These are phyloP conservation scores for Lentinula sp. DNA, from an alignment of 768 basidiomycete species.

Conservation along the genomic window DNA sequence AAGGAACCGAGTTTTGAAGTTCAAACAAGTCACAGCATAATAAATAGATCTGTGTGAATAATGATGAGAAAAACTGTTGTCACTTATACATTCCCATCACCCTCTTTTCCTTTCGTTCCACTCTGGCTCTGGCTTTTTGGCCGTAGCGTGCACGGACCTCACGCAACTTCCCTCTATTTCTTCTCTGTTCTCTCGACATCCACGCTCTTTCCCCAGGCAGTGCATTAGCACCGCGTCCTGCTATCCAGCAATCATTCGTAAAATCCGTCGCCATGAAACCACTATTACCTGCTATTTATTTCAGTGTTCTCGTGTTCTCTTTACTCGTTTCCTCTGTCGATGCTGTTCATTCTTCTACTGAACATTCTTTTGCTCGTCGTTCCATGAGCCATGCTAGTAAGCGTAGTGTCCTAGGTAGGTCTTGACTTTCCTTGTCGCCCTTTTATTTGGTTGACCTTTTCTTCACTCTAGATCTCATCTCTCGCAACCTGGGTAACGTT, in stretches of 20 bases:
- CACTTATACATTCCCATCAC: not conserved
- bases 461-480: not conserved
- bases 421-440: not conserved
- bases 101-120: not conserved
- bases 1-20: not conserved
- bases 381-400: constrained; percentile 1
- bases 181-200: not conserved
- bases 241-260: not conserved
- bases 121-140: not conserved
- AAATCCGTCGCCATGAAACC: constrained; percentile 2
- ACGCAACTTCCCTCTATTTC: not conserved
- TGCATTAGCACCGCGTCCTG: not conserved
- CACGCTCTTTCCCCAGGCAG: constrained; percentile 4
- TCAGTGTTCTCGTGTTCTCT: not conserved
- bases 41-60: not conserved
- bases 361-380: constrained; percentile 5
- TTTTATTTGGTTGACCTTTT: not conserved
- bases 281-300: constrained; percentile 1
- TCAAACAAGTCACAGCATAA: not conserved
- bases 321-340: not conserved
- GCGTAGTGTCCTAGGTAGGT: not conserved
- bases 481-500: not conserved
- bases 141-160: not conserved
- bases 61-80: not conserved
- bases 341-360: constrained; percentile 3